phyloP scores from a whole-genome alignment of 805 yeast species.

The Groenewaldozyma tartarivorans region DNA sequence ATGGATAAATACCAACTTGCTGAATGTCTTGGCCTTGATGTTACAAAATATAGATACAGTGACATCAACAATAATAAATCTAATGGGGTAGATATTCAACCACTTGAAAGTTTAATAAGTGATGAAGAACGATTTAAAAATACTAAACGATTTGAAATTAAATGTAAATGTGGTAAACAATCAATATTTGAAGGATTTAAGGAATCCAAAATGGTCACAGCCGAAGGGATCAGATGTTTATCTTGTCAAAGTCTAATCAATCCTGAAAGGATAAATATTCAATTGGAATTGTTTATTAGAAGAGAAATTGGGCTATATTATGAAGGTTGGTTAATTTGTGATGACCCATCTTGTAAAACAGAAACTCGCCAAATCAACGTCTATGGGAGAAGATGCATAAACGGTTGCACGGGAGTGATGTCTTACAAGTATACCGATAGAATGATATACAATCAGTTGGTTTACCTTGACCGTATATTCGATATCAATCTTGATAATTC shows the following conservation, averaged over 20 bases:
- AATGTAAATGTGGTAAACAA: slow-evolving; percentile 51
- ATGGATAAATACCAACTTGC: slow-evolving; percentile 75
- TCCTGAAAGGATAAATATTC: slow-evolving; percentile 50
- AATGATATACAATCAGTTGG: slow-evolving; percentile 74
- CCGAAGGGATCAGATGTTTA: slow-evolving; percentile 62
- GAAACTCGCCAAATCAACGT: slow-evolving; percentile 80
- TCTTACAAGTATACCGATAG: slow-evolving; percentile 66
- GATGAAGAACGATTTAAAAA: slow-evolving; percentile 77
- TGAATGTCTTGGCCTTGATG: slow-evolving; percentile 65
- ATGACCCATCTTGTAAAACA: slow-evolving; percentile 72
- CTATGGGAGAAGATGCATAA: slow-evolving; percentile 77
- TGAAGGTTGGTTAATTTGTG: slow-evolving; percentile 79
- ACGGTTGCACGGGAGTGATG: slow-evolving; percentile 75
- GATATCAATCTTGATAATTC: slow-evolving; percentile 68
- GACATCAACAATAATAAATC: slow-evolving; percentile 20
- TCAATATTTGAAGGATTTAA: slow-evolving; percentile 71
- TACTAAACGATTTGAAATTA: slow-evolving; percentile 43
- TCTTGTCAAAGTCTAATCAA: slow-evolving; percentile 47
- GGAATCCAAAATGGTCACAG: slow-evolving; percentile 51
- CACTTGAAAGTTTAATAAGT: slow-evolving; percentile 70
- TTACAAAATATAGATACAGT: slow-evolving; percentile 41
- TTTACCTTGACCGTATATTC: slow-evolving; percentile 69
- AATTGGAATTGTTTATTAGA: slow-evolving; percentile 66
- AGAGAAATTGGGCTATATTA: slow-evolving; percentile 66
- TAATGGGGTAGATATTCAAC: slow-evolving; percentile 35